Evolutionary conservation across 352 stramenopile genomes (phyloP).

Genomic region (Globisporangium irregulare): DNA sequence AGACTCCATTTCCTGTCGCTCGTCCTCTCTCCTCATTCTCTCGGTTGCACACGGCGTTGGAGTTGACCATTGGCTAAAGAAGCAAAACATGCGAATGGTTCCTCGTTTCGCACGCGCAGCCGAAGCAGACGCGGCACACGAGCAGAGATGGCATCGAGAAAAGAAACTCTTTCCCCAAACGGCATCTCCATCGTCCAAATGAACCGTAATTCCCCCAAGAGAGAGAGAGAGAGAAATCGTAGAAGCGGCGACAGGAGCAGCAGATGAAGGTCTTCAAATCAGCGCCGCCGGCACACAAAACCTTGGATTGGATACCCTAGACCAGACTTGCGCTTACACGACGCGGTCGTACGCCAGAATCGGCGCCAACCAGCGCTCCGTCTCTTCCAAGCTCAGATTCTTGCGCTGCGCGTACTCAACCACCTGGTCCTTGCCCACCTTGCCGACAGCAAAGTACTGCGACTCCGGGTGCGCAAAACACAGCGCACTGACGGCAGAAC

Average conservation of each 20-base stretch:
- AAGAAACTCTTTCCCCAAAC: constrained; percentile 5
- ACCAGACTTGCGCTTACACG: constrained; percentile 17
- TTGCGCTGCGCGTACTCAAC: constrained; percentile 93
- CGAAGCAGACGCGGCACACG: neutral
- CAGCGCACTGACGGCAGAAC: constrained; percentile 91
- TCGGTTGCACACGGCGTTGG: neutral
- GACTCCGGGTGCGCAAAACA: constrained; percentile 95
- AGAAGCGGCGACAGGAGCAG: neutral
- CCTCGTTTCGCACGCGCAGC: constrained; percentile 2
- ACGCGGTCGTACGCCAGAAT: constrained; percentile 95
- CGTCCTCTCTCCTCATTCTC: constrained; percentile 2
- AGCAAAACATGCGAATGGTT: constrained; percentile 21
- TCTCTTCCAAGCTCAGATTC: constrained; percentile 82
- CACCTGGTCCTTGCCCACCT: constrained; percentile 97
- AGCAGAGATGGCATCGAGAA: constrained; percentile 18
- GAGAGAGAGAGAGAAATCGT: constrained; percentile 62
- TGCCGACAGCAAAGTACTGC: constrained; percentile 97
- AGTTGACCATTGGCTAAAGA: constrained; percentile 22
- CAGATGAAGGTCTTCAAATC: neutral
- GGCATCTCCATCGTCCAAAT: constrained; percentile 15
- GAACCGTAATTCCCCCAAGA: constrained; percentile 17
- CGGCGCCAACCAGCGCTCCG: constrained; percentile 94
- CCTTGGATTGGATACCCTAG: neutral
- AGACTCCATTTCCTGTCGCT: neutral
- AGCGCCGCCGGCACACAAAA: neutral